A percentile compares a stretch with the other conserved stretches of the same genome.
Evolutionary conservation across 495 filamentous ascomycete species (phyloP).

Genomic region (Daldinia childiae): DNA sequence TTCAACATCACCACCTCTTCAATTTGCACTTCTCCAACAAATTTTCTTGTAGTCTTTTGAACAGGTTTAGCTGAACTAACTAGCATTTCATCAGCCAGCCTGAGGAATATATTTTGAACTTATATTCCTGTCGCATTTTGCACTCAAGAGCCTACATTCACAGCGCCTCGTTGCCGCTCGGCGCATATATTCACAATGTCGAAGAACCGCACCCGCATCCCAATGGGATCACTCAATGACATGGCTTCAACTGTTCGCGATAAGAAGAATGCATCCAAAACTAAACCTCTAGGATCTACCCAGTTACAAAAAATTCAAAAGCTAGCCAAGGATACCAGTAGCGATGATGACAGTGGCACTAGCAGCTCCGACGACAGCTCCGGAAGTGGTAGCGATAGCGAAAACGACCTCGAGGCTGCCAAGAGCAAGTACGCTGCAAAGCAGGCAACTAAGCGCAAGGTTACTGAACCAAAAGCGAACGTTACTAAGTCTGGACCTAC

Average conservation of each 20-base stretch:
- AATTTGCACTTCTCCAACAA: neutral
- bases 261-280: slow-evolving; percentile 22
- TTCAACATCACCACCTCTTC: neutral
- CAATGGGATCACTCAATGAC: slow-evolving; percentile 19
- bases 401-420: slow-evolving; percentile 38
- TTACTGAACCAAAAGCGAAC: slow-evolving; percentile 28
- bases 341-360: slow-evolving; percentile 32
- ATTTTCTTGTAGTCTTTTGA: neutral
- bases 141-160: neutral
- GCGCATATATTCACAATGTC: slow-evolving; percentile 29
- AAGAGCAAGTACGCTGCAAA: slow-evolving; percentile 41
- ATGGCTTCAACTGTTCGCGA: slow-evolving; percentile 19
- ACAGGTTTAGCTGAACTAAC: neutral
- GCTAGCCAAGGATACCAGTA: slow-evolving; percentile 34
- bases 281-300: slow-evolving; percentile 4
- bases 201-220: slow-evolving; percentile 14
- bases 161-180: neutral
- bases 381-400: slow-evolving; percentile 40
- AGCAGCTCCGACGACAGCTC: slow-evolving; percentile 30
- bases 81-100: neutral
- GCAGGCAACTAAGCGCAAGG: slow-evolving; percentile 39
- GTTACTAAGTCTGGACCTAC: slow-evolving; percentile 19
- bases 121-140: slow-evolving; percentile 8
- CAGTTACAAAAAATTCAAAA: slow-evolving; percentile 38
- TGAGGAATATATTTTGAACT: neutral